Percentiles rank a stretch among this genome's conserved stretches.
These are phyloP conservation scores for Calonectria naviculata DNA, from an alignment of 2,329 filamentous ascomycete species.

Conservation along the genomic window DNA sequence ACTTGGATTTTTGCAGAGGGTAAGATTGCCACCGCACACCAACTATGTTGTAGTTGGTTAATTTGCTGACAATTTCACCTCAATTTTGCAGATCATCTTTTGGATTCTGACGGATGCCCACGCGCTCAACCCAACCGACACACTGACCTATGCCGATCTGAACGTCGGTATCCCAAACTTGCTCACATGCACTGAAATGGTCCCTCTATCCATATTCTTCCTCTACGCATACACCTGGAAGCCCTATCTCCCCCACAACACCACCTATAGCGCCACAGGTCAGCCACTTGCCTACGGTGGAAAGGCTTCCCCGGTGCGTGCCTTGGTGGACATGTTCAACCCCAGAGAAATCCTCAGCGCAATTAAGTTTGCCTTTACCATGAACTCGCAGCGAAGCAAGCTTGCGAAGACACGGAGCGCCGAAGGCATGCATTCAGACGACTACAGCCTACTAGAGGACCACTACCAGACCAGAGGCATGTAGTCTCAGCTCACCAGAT, in stretches of 20 bases:
- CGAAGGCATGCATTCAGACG: background rate
- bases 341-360: slow-evolving; percentile 1
- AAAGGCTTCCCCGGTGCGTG: background rate
- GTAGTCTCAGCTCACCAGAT: background rate
- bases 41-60: too few species aligned
- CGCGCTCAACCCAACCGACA: slow-evolving; percentile 23
- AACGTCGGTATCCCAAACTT: slow-evolving; percentile 35
- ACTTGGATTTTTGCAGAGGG: slow-evolving; percentile 28
- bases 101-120: slow-evolving; percentile 25
- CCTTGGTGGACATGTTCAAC: background rate
- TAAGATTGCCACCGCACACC: background rate
- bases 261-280: background rate
- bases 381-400: background rate
- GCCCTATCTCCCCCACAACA: slow-evolving; percentile 18
- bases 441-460: slow-evolving; percentile 11
- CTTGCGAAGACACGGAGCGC: background rate
- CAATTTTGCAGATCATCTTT: slow-evolving; percentile 23
- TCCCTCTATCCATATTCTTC: slow-evolving; percentile 34
- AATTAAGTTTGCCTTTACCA: slow-evolving; percentile 4
- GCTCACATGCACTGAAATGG: slow-evolving; percentile 32
- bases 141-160: slow-evolving; percentile 34
- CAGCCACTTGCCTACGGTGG: background rate
- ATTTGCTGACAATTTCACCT: background rate
- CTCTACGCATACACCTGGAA: slow-evolving; percentile 31
- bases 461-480: slow-evolving; percentile 6